Conservation (phyloP, 441 rosid genomes). For the Corymbia calophylla region DNA sequence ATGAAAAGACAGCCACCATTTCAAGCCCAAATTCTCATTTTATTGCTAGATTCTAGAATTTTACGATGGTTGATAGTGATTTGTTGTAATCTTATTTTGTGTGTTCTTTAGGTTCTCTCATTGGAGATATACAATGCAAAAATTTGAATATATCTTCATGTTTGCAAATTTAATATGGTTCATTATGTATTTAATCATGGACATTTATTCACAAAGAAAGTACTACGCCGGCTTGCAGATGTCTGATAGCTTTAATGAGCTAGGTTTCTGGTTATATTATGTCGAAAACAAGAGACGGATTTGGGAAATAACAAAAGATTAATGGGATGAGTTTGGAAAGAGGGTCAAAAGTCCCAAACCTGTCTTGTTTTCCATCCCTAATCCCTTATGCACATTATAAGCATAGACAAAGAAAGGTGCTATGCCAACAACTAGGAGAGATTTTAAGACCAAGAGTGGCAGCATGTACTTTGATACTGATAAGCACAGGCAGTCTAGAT, state of each 20-base stretch:
- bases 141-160: not conserved
- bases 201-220: not conserved
- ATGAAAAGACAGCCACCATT: not conserved
- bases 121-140: not conserved
- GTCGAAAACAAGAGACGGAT: not conserved
- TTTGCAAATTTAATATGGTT: not conserved
- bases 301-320: not conserved
- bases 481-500: not conserved
- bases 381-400: not conserved
- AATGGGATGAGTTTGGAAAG: not conserved
- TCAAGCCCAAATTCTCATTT: not conserved
- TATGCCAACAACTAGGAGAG: not conserved
- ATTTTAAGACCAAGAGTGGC: not conserved
- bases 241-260: not conserved
- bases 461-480: not conserved
- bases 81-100: not conserved
- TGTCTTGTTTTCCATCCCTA: not conserved
- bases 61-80: not conserved
- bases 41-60: not conserved
- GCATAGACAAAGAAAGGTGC: not conserved
- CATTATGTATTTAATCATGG: not conserved
- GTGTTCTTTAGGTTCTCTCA: not conserved
- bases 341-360: not conserved
- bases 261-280: not conserved
- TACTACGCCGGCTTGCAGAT: not conserved